These are phyloP conservation scores for Asparagopsis taxiformis DNA, from an alignment of 31 red algal species.

Conservation along the genomic window DNA sequence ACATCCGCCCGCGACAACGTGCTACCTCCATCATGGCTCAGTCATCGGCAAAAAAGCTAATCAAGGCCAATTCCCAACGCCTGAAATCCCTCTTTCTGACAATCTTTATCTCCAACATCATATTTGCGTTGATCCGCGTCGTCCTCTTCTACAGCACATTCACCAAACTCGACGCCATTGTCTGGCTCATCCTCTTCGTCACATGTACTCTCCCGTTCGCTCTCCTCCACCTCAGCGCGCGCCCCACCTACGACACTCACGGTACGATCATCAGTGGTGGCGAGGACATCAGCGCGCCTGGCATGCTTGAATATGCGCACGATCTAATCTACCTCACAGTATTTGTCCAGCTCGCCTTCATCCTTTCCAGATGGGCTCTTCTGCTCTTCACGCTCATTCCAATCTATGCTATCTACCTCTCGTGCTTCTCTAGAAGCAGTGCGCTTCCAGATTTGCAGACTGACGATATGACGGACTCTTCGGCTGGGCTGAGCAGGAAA, in stretches of 20 bases:
- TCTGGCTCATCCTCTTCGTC: conserved; percentile 17
- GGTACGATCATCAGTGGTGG: conserved; percentile 29
- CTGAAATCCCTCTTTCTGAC: conserved; percentile 4
- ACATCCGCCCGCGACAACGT: neutral
- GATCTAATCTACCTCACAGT: conserved; percentile 37
- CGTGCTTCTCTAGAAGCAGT: neutral
- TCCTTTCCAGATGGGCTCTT: conserved; percentile 25
- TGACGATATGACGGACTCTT: neutral
- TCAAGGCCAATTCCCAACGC: conserved; percentile 10
- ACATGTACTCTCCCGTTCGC: conserved; percentile 15
- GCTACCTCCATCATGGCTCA: conserved; percentile 17
- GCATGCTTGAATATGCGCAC: conserved; percentile 48
- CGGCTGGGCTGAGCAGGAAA: conserved; percentile 22
- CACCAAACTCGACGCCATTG: conserved; percentile 19
- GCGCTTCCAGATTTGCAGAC: neutral
- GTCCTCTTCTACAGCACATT: neutral
- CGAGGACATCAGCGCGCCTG: conserved; percentile 19
- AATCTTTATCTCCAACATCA: neutral
- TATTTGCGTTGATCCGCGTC: neutral
- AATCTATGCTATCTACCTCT: conserved; percentile 5
- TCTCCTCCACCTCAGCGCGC: conserved; percentile 24
- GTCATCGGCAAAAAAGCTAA: conserved; percentile 38
- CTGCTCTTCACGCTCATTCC: conserved; percentile 26
- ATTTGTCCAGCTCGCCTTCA: conserved; percentile 11
- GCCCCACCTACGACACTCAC: conserved; percentile 12